Evolutionary conservation across 2,329 filamentous ascomycete species (phyloP), one percentile per base, ranked within the genome.

Genomic region (Neopestalotiopsis sp.): DNA sequence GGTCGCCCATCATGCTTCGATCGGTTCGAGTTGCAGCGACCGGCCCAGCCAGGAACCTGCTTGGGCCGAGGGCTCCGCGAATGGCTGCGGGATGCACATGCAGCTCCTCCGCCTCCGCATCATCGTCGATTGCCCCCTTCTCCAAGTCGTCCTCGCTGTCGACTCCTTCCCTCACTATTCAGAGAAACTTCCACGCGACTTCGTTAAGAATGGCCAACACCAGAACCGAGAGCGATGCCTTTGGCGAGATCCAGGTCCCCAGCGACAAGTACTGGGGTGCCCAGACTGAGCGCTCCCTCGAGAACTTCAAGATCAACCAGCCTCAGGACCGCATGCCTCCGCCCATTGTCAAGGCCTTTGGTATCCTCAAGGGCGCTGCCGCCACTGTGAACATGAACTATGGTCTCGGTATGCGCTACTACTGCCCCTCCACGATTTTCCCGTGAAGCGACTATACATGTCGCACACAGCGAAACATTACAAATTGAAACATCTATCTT

Each of bases 261-360:
- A 88, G 88, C 73, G 94, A 97, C 89, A 95, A 92, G 86, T 99
- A 99, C 89, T 99, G 96, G 95, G 96, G 96, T 79, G 95, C 95
- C 71, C 95, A 98, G 88, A 98, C 95, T 67, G 92, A 98, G 88
- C 92, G 95, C 74, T 98, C 95, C 66, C 89, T 98, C 81, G 92
- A 93, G 83, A 99, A 99, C 88, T 99, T 99, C 89, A 92, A 92
- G 82, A 98, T 99, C 90, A 98, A 98, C 85, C 96, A 98, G 88
- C 96, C 96, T 70, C 94, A 97, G 84, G 96, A 99, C 81, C 94
- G 96, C 81, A 98, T 98, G 95, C 96, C 96, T 63, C 91, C 94
- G 73, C 93, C 95, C 60, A 92, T 99, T 75, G 87, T 98, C 78
- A 92, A 91, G 83, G 96, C 96, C 6, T 98, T 99, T 81, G 96